Conservation (phyloP, 805 yeast species). For the Metschnikowia kofuensis region DNA sequence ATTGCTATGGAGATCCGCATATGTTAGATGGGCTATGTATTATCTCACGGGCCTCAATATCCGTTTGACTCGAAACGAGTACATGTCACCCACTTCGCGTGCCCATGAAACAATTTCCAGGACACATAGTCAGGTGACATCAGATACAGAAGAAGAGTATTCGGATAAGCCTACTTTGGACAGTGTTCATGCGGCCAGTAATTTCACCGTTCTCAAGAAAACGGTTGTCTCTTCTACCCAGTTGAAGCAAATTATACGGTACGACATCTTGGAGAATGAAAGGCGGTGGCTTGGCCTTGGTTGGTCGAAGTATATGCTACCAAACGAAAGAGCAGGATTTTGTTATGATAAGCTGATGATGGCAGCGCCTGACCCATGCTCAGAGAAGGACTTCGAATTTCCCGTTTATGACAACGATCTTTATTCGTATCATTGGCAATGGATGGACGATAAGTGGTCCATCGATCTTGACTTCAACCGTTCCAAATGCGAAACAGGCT, state of each 20-base stretch:
- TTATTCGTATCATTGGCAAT: slow-evolving; percentile 48
- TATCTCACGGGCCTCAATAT: slow-evolving; percentile 42
- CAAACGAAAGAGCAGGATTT: slow-evolving; percentile 50
- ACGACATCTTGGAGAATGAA: slow-evolving; percentile 54
- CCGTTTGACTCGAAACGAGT: slow-evolving; percentile 12
- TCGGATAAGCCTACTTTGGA: slow-evolving; percentile 5
- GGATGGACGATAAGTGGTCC: slow-evolving; percentile 55
- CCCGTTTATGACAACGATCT: slow-evolving; percentile 41
- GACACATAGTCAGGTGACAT: slow-evolving; percentile 10
- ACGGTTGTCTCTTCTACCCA: slow-evolving; percentile 39
- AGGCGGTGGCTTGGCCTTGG: slow-evolving; percentile 63
- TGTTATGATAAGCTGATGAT: slow-evolving; percentile 40
- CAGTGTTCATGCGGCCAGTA: slow-evolving; percentile 25
- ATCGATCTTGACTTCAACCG: slow-evolving; percentile 42
- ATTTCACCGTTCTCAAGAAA: slow-evolving; percentile 39
- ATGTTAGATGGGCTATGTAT: slow-evolving; percentile 35
- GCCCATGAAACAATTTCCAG: slow-evolving; percentile 16
- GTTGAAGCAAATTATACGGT: slow-evolving; percentile 46
- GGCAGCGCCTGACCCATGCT: slow-evolving; percentile 25
- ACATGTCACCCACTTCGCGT: slow-evolving; percentile 1
- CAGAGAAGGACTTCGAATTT: slow-evolving; percentile 35
- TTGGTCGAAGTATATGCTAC: slow-evolving; percentile 50
- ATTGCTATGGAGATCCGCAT: slow-evolving; percentile 49
- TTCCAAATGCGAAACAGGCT: slow-evolving; percentile 41
- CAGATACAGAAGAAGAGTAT: slow-evolving; percentile 5